phyloP scores from a whole-genome alignment of 176 grass and related monocot genomes.

The Metroxylon sagu region DNA sequence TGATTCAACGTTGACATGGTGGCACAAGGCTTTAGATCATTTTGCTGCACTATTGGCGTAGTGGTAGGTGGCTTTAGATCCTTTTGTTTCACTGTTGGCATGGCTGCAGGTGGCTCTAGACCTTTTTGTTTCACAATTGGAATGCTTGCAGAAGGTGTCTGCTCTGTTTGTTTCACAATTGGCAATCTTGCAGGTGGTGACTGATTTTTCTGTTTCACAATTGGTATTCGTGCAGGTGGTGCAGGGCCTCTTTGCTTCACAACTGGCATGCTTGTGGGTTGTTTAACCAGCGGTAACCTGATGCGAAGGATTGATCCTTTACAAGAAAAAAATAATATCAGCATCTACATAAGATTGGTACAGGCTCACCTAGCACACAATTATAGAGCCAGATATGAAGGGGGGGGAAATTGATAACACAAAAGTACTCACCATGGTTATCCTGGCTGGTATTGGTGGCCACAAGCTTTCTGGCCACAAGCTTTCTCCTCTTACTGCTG shows the following conservation, averaged over 20 bases:
- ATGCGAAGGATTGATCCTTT: conserved; percentile 9
- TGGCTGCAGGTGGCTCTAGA: background rate
- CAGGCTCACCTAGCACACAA: too few species aligned
- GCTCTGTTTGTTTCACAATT: too few species aligned
- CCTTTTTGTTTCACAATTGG: background rate
- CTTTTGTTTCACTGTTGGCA: background rate
- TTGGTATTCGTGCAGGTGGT: too few species aligned
- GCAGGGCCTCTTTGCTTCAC: background rate
- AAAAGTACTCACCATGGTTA: background rate
- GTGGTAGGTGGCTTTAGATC: too few species aligned
- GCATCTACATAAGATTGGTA: too few species aligned
- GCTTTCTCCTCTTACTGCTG: conserved; percentile 14
- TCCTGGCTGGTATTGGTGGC: background rate
- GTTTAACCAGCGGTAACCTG: conserved; percentile 2
- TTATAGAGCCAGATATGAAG: too few species aligned
- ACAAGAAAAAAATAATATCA: background rate
- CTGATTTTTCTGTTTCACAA: background rate
- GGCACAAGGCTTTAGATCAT: background rate
- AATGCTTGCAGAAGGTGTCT: background rate
- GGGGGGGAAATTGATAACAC: background rate
- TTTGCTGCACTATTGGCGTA: background rate
- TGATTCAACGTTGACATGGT: too few species aligned
- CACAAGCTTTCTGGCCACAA: background rate
- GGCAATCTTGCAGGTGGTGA: too few species aligned
- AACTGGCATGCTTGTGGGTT: background rate